Conservation (phyloP, 2,329 filamentous ascomycete species). For the Fusarium sp. region DNA sequence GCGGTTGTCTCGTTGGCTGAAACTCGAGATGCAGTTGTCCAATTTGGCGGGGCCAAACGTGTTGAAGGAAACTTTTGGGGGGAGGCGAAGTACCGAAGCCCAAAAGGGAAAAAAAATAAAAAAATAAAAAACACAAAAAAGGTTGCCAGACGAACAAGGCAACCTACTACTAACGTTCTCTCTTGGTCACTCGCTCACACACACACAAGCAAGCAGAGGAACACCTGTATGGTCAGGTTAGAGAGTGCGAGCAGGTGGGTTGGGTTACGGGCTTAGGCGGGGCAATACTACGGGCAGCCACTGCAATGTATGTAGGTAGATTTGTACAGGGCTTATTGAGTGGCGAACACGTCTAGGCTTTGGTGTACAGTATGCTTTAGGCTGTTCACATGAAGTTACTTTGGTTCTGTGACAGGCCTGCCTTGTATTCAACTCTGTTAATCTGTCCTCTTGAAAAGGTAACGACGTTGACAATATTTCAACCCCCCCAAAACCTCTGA, state of each 20-base stretch:
- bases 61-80: conserved; percentile 30
- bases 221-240: conserved; percentile 35
- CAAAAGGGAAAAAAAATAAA: conserved; percentile 16
- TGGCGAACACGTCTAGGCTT: conserved; percentile 48
- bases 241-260: conserved; percentile 31
- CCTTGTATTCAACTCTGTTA: background rate
- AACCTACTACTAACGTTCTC: conserved; percentile 25
- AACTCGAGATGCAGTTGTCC: conserved; percentile 42
- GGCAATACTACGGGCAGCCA: conserved; percentile 33
- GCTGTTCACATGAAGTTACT: conserved; percentile 7
- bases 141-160: conserved; percentile 32
- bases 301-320: conserved; percentile 13
- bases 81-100: conserved; percentile 18
- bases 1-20: conserved; percentile 37
- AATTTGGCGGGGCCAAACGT: conserved; percentile 36
- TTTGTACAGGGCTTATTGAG: conserved; percentile 35
- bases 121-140: conserved; percentile 18
- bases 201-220: conserved; percentile 17
- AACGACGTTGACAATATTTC: background rate
- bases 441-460: background rate
- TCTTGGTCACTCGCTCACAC: conserved; percentile 23
- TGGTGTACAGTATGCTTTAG: no score
- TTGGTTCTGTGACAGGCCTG: conserved; percentile 30
- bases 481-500: conserved; percentile 6
- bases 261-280: conserved; percentile 40